Evolutionary conservation across 345 rosid species (phyloP), one percentile per base, ranked within the genome.

Genomic region (Acer negundo): DNA sequence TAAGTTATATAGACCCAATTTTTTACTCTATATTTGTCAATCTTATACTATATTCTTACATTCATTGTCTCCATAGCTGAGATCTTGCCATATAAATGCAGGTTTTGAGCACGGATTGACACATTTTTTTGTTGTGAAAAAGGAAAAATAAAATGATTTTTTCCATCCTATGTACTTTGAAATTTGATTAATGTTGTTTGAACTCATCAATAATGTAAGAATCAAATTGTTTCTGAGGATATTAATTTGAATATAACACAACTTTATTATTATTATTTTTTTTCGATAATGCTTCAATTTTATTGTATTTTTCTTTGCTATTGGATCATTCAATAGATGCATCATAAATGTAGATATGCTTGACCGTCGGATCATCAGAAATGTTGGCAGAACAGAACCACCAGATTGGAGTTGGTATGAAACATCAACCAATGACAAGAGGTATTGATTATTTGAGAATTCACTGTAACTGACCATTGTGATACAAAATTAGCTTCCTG

Each of bases 41-140:
- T 16, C 70, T 2, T 62, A 20, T 5, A 63, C 15, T 56, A 15
- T 38, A 23, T 40, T 11, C 63, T 7, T 40, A 11, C 15, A 85
- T 81, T 87, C 80, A 82, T 79, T 67, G 47, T 70, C 70, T 71
- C 84, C 40, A 55, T 26, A 28, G 77, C 62, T 65, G 75, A 53
- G 51, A 77, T 55, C 70, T 70, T 66, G 75, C 68, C 44, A 46
- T 72, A 51, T 58, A 62, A 47, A 8, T 59, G 75, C 70, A 62
- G 76, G 80, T 51, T 64, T 55, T 19, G 26, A 55, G n/a, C 80
- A 38, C 22, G 62, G 89, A 65, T 68, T 19, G 76, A 59, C 65
- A 55, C 78, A 71, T 70, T 75, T 72, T 71, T 72, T 71, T 31
- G 3, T 26, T 42, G 0, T 1, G 7, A 1, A 47, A 7, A 46